Conservation (phyloP, 1,284 basidiomycete genomes). For the Sanghuangporus baumii region DNA sequence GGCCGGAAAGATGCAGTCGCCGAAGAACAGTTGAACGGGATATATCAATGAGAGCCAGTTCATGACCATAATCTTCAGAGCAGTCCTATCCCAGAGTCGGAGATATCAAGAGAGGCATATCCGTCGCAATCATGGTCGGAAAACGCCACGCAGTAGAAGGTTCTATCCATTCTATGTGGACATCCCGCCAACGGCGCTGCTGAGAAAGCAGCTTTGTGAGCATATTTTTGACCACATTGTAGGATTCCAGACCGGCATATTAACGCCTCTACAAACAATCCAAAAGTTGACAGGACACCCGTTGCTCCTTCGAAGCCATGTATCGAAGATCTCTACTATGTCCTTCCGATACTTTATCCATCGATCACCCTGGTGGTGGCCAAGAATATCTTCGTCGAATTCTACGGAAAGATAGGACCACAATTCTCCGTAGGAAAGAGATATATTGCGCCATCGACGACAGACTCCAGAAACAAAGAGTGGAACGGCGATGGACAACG, state of each 20-base stretch:
- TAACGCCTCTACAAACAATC: neutral
- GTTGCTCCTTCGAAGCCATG: neutral
- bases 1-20: neutral
- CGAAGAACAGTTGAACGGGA: neutral
- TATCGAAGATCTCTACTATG: neutral
- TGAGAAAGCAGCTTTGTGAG: neutral
- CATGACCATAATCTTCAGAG: neutral
- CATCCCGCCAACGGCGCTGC: neutral
- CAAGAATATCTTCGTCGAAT: neutral
- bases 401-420: neutral
- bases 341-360: neutral
- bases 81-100: neutral
- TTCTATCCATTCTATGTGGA: neutral
- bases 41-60: neutral
- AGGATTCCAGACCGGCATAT: neutral
- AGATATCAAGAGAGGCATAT: neutral
- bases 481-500: neutral
- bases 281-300: neutral
- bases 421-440: neutral
- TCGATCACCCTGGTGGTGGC: no score
- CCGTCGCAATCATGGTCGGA: neutral
- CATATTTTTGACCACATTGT: neutral
- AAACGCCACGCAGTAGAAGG: neutral
- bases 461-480: neutral
- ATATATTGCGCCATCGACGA: neutral